Base-by-base conservation (phyloP, 306 rosid genomes). In the Prunus kanzakura region DNA sequence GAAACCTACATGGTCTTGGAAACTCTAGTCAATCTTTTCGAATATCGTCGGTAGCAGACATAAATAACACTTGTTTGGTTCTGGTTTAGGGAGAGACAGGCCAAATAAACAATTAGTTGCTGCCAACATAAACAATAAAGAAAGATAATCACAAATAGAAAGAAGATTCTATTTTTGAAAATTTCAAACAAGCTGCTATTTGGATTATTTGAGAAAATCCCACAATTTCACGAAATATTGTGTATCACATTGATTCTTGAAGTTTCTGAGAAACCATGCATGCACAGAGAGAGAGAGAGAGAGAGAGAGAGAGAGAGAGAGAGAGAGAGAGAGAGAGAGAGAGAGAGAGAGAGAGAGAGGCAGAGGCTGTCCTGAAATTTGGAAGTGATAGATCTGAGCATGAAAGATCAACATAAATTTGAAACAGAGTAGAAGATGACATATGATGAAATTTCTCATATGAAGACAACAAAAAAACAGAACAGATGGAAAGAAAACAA, bases 31-130 rank as follows among this genome's bases (percentile, higher is more conserved):
- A 83, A 60, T 63, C 71, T 22, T 67, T 62, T 81, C 78, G 71
- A 66, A 76, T 68, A 68, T 84, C 80, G 89, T 81, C 93, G 79
- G 69, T 73, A 78, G 80, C 47, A 72, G 94, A 83, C 87, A 85
- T 88, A 79, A 83, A 76, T 67, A 65, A 78, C 41, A 76, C 84
- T 69, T 61, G 72, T 46, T 78, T 70, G 82, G 78, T 84, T 81
- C 78, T 71, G 87, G 61, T 70, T 58, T 63, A 25, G 77, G 64
- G 63, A 50, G 80, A 78, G 84, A 82, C 61, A 60, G 35, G 47
- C 79, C 69, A 82, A 79, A 77, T 73, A 85, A 76, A 78, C 78
- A 76, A 85, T 84, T 70, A 89, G 88, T 76, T 79, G 64, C 81
- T 61, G 76, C 76, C 52, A 62, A 81, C 77, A 32, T 19, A 67